These are phyloP conservation scores for Verticillium longisporum DNA, from an alignment of 2,329 filamentous ascomycete genomes.

Conservation along the genomic window DNA sequence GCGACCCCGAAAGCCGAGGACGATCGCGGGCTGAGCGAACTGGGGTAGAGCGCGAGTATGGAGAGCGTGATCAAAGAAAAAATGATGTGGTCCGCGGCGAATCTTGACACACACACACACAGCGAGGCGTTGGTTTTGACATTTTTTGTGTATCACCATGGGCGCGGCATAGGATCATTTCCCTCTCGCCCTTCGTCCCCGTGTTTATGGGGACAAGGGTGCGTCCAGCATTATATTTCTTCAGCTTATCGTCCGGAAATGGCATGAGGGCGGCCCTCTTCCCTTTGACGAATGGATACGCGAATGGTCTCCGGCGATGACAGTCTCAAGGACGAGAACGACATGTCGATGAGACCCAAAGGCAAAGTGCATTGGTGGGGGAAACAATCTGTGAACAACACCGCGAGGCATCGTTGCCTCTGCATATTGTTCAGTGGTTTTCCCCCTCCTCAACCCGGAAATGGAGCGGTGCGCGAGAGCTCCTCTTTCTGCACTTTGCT, in stretches of 20 bases:
- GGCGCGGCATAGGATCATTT: neutral
- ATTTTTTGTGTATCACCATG: neutral
- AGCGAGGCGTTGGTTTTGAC: neutral
- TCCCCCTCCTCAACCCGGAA: too few relatives aligned
- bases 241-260: neutral
- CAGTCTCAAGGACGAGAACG: neutral
- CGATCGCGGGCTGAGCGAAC: neutral
- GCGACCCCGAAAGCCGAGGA: neutral
- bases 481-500: neutral
- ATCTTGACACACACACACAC: neutral
- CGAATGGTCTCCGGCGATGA: neutral
- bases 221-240: neutral
- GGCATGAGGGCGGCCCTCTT: neutral
- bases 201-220: neutral
- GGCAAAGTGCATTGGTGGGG: too few relatives aligned
- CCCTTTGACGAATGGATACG: neutral
- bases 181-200: neutral
- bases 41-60: neutral
- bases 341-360: too few relatives aligned
- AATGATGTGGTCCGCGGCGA: neutral
- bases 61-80: neutral
- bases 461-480: neutral
- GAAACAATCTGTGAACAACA: too few relatives aligned
- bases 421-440: too few relatives aligned
- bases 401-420: too few relatives aligned